Conservation (phyloP, 768 basidiomycete genomes). For the Suillus subaureus region DNA sequence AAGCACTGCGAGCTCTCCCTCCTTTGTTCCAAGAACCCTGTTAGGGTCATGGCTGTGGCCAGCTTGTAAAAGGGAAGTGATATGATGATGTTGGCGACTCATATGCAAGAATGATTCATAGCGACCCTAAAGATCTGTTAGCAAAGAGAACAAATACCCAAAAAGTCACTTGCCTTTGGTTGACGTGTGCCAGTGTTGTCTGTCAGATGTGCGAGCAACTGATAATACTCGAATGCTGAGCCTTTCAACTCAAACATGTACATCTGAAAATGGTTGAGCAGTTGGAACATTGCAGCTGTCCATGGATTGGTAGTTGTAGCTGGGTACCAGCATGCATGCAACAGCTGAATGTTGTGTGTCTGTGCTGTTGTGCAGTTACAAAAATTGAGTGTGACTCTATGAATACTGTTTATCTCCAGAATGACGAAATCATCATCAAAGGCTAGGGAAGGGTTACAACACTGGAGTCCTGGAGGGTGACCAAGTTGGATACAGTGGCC, state of each 20-base stretch:
- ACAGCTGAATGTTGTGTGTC: conserved; percentile 11
- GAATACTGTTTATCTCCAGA: conserved; percentile 20
- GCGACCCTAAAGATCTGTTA: neutral
- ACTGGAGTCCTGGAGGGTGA: conserved; percentile 15
- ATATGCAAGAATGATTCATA: neutral
- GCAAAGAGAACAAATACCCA: too few relatives aligned
- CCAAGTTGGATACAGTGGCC: conserved; percentile 6
- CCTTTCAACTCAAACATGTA: conserved; percentile 32
- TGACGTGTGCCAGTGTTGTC: conserved; percentile 25
- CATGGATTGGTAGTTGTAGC: conserved; percentile 22
- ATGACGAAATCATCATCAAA: neutral
- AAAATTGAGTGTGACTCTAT: conserved; percentile 18
- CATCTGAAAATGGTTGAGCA: conserved; percentile 28
- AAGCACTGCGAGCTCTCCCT: neutral
- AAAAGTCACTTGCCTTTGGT: neutral
- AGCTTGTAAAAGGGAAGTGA: neutral
- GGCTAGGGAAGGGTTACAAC: neutral
- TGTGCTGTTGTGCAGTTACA: conserved; percentile 14
- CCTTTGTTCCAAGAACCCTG: neutral
- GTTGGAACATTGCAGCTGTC: conserved; percentile 28
- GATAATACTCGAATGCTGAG: conserved; percentile 25
- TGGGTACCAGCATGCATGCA: conserved; percentile 15
- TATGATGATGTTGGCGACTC: neutral
- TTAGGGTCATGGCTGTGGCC: neutral
- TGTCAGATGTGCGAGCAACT: conserved; percentile 23